Percentiles rank a stretch among this genome's conserved stretches.
Evolutionary conservation across 2,329 filamentous ascomycete species (phyloP).

Genomic region (Fusarium sp.): DNA sequence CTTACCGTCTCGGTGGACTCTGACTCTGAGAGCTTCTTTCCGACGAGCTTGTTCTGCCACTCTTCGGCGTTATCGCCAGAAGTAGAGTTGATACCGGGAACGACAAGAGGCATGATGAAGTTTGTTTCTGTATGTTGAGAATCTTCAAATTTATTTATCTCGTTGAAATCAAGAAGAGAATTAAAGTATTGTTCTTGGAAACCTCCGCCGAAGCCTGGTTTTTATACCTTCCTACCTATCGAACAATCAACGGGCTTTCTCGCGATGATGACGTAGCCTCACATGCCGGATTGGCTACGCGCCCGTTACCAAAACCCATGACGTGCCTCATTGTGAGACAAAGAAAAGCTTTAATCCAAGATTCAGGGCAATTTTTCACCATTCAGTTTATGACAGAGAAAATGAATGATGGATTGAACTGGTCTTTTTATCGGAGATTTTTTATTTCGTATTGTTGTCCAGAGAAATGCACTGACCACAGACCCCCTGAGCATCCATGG

Average conservation of each 20-base stretch:
- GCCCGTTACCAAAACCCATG: constrained; percentile 25
- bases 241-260: constrained; percentile 11
- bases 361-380: constrained; percentile 14
- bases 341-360: constrained; percentile 4
- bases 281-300: constrained; percentile 41
- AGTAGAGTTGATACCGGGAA: constrained; percentile 67
- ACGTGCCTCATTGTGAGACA: constrained; percentile 27
- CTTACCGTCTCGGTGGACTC: constrained; percentile 65
- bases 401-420: background rate
- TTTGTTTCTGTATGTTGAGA: background rate
- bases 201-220: background rate
- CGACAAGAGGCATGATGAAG: constrained; percentile 72
- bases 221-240: background rate
- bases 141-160: background rate
- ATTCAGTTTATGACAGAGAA: background rate
- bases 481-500: background rate
- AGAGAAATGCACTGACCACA: background rate
- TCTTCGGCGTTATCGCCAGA: constrained; percentile 63
- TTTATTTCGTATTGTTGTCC: background rate
- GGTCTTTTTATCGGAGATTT: background rate
- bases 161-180: background rate
- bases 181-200: background rate
- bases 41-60: constrained; percentile 72
- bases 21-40: constrained; percentile 70
- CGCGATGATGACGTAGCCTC: constrained; percentile 45